Percentiles rank a stretch among this genome's conserved stretches.
These are phyloP conservation scores for Stephanodiscus minutulus DNA, from an alignment of 108 stramenopile species.

Conservation along the genomic window DNA sequence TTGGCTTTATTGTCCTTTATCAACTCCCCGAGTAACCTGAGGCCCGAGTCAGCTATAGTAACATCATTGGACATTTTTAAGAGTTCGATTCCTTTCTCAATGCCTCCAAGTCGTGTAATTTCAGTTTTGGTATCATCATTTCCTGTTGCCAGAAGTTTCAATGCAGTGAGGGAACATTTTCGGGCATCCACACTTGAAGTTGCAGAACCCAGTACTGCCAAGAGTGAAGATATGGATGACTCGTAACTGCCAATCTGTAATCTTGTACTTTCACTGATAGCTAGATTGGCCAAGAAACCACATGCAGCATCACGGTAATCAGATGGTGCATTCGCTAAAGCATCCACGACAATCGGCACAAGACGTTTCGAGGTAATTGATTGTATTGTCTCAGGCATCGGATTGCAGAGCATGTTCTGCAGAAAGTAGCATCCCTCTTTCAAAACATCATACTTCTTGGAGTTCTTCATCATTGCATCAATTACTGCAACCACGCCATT, in stretches of 20 bases:
- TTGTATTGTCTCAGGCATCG: slow-evolving; percentile 4
- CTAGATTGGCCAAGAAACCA: slow-evolving; percentile 39
- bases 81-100: slow-evolving; percentile 19
- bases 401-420: slow-evolving; percentile 15
- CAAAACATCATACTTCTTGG: slow-evolving; percentile 20
- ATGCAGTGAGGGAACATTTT: slow-evolving; percentile 24
- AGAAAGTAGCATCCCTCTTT: slow-evolving; percentile 29
- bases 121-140: slow-evolving; percentile 14
- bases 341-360: slow-evolving; percentile 31
- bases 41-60: slow-evolving; percentile 14
- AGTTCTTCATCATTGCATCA: slow-evolving; percentile 32
- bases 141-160: slow-evolving; percentile 30
- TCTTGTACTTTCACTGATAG: slow-evolving; percentile 35
- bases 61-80: slow-evolving; percentile 18
- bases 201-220: slow-evolving; percentile 21
- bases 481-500: slow-evolving; percentile 36
- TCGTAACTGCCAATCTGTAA: slow-evolving; percentile 23
- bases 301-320: slow-evolving; percentile 41
- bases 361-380: background rate
- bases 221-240: slow-evolving; percentile 9
- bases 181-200: slow-evolving; percentile 5
- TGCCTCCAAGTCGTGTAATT: slow-evolving; percentile 17
- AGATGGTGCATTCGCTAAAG: background rate
- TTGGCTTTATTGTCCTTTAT: slow-evolving; percentile 19
- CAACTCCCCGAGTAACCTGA: slow-evolving; percentile 30